These are phyloP conservation scores for Dryadomyces quercivorus DNA, from an alignment of 2,329 filamentous ascomycete genomes.

Conservation along the genomic window DNA sequence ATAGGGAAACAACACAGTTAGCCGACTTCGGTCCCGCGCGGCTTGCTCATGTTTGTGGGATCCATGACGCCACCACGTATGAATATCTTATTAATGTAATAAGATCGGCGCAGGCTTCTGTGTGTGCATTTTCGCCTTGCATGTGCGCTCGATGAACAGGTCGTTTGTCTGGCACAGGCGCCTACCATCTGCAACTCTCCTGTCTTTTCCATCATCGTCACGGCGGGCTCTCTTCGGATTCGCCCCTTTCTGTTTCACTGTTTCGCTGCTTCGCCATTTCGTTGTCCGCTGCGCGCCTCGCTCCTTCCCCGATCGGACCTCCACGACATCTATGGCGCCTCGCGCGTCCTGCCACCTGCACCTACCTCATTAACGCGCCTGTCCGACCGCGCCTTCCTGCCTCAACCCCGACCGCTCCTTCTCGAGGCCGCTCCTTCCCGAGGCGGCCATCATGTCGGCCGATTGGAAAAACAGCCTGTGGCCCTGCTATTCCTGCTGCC, in stretches of 20 bases:
- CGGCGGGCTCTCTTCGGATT: too few species aligned
- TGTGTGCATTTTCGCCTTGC: too few species aligned
- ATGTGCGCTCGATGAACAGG: too few species aligned
- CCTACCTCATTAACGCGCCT: not conserved
- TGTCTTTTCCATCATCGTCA: too few species aligned
- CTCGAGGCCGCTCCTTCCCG: not conserved
- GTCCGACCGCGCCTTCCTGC: too few species aligned
- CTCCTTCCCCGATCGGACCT: not conserved
- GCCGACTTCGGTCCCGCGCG: not conserved
- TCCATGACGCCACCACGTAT: not conserved
- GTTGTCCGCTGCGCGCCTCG: not conserved
- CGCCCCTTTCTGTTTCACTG: too few species aligned
- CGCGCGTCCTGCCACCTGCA: not conserved
- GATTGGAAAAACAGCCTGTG: constrained; percentile 10
- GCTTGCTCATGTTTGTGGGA: not conserved
- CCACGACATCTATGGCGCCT: not conserved
- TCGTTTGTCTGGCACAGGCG: too few species aligned
- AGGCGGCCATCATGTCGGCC: constrained; percentile 2
- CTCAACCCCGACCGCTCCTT: not conserved
- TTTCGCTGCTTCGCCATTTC: too few species aligned
- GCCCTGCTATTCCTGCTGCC: constrained; percentile 22
- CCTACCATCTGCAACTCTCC: too few species aligned
- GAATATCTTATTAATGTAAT: too few species aligned
- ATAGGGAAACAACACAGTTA: not conserved
- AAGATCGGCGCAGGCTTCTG: too few species aligned